A percentile compares a stretch with the other conserved stretches of the same genome.
Conservation (phyloP, 192 early-diverging fungal species). For the Coemansia sp. region DNA sequence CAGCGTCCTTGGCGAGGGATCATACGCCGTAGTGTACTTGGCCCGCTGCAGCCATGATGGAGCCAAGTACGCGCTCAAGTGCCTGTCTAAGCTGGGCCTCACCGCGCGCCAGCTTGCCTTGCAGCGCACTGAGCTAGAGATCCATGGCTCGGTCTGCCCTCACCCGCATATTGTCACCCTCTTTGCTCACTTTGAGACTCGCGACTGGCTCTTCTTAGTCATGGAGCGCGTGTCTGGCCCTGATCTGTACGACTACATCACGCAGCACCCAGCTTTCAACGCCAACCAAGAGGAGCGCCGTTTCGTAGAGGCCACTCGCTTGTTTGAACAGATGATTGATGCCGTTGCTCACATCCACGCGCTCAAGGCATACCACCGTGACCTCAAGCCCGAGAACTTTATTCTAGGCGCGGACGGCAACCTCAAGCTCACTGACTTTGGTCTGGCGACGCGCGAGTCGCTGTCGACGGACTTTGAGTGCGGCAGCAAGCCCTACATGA, state of each 20-base stretch:
- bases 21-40: slow-evolving; percentile 76
- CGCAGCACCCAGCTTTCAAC: slow-evolving; percentile 52
- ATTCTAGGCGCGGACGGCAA: slow-evolving; percentile 66
- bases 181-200: slow-evolving; percentile 65
- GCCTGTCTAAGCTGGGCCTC: slow-evolving; percentile 65
- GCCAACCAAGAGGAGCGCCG: slow-evolving; percentile 56
- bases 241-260: slow-evolving; percentile 61
- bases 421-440: slow-evolving; percentile 91
- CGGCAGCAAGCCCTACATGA: slow-evolving; percentile 77
- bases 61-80: slow-evolving; percentile 70
- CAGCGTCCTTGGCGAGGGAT: slow-evolving; percentile 69
- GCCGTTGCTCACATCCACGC: slow-evolving; percentile 78
- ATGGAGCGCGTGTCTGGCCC: slow-evolving; percentile 63
- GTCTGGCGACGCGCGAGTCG: slow-evolving; percentile 80
- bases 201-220: slow-evolving; percentile 64
- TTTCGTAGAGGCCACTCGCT: slow-evolving; percentile 48
- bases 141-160: slow-evolving; percentile 64
- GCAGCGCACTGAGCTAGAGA: slow-evolving; percentile 66
- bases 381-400: slow-evolving; percentile 84
- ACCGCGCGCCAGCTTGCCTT: slow-evolving; percentile 61
- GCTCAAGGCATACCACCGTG: slow-evolving; percentile 85
- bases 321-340: slow-evolving; percentile 72
- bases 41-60: slow-evolving; percentile 62
- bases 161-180: slow-evolving; percentile 70
- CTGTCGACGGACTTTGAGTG: slow-evolving; percentile 86